Evolutionary conservation across 805 yeast species (phyloP).

Genomic region (Cyberlindnera amylophila): DNA sequence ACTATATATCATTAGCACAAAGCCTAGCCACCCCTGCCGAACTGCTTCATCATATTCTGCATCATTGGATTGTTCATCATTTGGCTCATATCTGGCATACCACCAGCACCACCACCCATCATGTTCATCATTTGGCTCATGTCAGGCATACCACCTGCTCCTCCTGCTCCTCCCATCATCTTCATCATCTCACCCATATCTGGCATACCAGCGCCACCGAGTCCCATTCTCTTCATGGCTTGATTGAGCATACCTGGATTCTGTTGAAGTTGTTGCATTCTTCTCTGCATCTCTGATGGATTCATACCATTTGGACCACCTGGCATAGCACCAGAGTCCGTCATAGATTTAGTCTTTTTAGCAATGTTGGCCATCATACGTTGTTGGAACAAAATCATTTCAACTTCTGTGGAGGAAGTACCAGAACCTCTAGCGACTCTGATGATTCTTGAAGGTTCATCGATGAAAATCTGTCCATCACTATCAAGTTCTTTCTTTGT

Average conservation of each 20-base stretch:
- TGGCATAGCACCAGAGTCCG: not conserved
- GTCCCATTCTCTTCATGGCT: conserved; percentile 50
- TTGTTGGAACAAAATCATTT: conserved; percentile 86
- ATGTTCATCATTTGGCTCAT: conserved; percentile 60
- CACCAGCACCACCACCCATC: conserved; percentile 49
- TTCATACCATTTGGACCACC: conserved; percentile 25
- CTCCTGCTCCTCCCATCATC: conserved; percentile 42
- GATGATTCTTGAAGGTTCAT: conserved; percentile 80
- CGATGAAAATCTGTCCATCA: conserved; percentile 77
- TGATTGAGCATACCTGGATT: conserved; percentile 75
- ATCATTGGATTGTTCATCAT: conserved; percentile 45
- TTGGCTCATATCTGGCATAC: conserved; percentile 65
- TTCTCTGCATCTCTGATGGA: conserved; percentile 43
- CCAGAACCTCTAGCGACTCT: conserved; percentile 96
- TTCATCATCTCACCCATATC: conserved; percentile 53
- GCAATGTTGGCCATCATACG: conserved; percentile 95
- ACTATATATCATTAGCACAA: too few relatives aligned
- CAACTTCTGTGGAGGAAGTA: conserved; percentile 87
- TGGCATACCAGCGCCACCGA: conserved; percentile 26
- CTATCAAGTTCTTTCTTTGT: conserved; percentile 85
- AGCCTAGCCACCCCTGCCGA: conserved; percentile 30
- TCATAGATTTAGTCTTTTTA: conserved; percentile 46
- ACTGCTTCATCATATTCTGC: conserved; percentile 47
- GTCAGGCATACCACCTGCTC: conserved; percentile 49
- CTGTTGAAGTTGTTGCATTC: conserved; percentile 60